Percentiles rank a stretch among this genome's conserved stretches.
Conservation (phyloP, 768 basidiomycete species). For the Boletus pseudo-olivaceus region DNA sequence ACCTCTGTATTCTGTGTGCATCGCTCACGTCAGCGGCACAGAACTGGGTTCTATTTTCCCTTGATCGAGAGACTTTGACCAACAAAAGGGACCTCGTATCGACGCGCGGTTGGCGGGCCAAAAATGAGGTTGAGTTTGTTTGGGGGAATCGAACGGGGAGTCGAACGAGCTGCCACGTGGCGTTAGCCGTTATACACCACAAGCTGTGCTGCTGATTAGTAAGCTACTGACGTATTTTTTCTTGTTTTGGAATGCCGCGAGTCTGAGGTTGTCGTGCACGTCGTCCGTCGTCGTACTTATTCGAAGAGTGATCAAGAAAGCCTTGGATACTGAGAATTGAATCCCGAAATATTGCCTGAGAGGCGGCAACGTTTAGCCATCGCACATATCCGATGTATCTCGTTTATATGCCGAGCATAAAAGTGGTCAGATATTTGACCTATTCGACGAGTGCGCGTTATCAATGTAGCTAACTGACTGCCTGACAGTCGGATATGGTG, state of each 20-base stretch:
- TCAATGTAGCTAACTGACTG: not conserved
- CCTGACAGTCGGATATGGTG: conserved; percentile 48
- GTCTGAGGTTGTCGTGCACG: not conserved
- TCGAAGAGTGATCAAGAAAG: not conserved
- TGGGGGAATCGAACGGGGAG: not conserved
- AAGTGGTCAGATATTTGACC: too few species aligned
- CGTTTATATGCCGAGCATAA: not conserved
- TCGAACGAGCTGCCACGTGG: too few species aligned
- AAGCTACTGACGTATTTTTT: not conserved
- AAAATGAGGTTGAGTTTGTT: not conserved
- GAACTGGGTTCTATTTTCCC: not conserved
- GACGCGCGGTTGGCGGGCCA: not conserved
- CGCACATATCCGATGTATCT: conserved; percentile 40
- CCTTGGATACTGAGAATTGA: not conserved
- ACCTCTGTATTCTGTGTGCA: not conserved
- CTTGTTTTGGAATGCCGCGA: too few species aligned
- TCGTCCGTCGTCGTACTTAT: not conserved
- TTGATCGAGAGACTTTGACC: not conserved
- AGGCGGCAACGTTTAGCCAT: conserved; percentile 66
- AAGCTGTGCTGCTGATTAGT: not conserved
- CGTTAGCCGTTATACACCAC: too few species aligned
- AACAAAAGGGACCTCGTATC: not conserved
- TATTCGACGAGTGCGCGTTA: not conserved
- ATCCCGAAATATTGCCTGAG: conserved; percentile 46
- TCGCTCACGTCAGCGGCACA: not conserved